Conservation (phyloP, 140 eudicot genomes). For the Flaveria floridana region DNA sequence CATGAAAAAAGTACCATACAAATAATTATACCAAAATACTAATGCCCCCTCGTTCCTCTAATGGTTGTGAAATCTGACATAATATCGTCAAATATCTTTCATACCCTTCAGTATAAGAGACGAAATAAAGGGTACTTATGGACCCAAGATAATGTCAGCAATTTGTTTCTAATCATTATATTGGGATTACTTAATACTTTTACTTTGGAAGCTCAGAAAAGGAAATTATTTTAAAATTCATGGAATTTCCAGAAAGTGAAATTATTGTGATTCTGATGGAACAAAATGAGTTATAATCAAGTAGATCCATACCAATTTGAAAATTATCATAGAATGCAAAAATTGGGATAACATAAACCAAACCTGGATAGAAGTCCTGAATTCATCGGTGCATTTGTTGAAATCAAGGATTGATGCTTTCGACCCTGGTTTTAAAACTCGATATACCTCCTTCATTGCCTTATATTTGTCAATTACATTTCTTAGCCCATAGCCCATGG, state of each 20-base stretch:
- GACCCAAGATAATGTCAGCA: background rate
- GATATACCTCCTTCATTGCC: slow-evolving; percentile 66
- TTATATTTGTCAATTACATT: slow-evolving; percentile 66
- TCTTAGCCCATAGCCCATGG: slow-evolving; percentile 87
- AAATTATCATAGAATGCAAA: background rate
- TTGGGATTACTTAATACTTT: background rate
- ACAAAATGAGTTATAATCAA: background rate
- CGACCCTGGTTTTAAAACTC: slow-evolving; percentile 85
- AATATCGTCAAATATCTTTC: background rate
- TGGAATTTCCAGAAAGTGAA: background rate
- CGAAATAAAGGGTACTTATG: background rate
- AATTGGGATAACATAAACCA: slow-evolving; percentile 1
- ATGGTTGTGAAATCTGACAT: no score
- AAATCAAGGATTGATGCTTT: slow-evolving; percentile 84
- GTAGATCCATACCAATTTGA: background rate
- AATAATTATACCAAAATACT: background rate
- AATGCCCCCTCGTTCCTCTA: background rate
- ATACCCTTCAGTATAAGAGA: background rate
- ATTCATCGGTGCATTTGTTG: slow-evolving; percentile 61
- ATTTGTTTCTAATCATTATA: background rate
- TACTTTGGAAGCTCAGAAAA: no score
- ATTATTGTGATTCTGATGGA: background rate
- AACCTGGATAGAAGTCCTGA: slow-evolving; percentile 64
- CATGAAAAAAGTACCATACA: background rate
- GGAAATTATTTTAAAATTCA: background rate